Evolutionary conservation across 495 filamentous ascomycete genomes (phyloP), one percentile per base, ranked within the genome.

Genomic region (Gamarada debralockiae): DNA sequence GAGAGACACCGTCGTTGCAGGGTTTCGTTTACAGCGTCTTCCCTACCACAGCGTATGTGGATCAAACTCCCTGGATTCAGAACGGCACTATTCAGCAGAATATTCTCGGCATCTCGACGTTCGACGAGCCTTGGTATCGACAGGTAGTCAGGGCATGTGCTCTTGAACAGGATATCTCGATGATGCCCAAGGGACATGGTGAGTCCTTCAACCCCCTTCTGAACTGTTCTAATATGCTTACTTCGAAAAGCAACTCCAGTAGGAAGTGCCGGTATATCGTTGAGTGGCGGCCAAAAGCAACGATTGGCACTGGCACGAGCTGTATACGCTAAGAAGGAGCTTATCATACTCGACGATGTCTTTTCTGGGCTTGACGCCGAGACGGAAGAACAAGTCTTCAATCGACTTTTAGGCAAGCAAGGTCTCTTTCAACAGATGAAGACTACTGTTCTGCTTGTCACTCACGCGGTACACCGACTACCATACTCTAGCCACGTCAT

Each of bases 321-420:
- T 54, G 58, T 57, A 49, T 71, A 55, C 52, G 62, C 33, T 12
- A 65, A 22, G 52, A 59, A 48, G 47, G 13, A 48, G 0, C 33
- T 61, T 20, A 0, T 70, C 1, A 27, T 74, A 17, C 53, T 74
- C 1, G 71, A 73, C 54, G 65, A 73, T 50, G 50, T 65, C 0
- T 61, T 73, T 24, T 80, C 76, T 51, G 80, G 80, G 8, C 70
- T 87, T 5, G 83, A 85, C 60, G 61, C 69, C 0, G 65, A 71
- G 0, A 86, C 81, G 0, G 82, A 84, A 61, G 71, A 77, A 17
- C 69, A 73, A 14, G 73, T 85, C 23, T 84, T 83, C 60, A 67
- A 77, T 53, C 67, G 64, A 37, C 56, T 86, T 1, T 62, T 85
- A 39, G 80, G 80, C 4, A 50, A 56, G 7, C 50, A 75, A n/a